Evolutionary conservation across 208 protist genomes (phyloP), one percentile per base, ranked within the genome.

Genomic region (Blastocrithidia nonstop): DNA sequence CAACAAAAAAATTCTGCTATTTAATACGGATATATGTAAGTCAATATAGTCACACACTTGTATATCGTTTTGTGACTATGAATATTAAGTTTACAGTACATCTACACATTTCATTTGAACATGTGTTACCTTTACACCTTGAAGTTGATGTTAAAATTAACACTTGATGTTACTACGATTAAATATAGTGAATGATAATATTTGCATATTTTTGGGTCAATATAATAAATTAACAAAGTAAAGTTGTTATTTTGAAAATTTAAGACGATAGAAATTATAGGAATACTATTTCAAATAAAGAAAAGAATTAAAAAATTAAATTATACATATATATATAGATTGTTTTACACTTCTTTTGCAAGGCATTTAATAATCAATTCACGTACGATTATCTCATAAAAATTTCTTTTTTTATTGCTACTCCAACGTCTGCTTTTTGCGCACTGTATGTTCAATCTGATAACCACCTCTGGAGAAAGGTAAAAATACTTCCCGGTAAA

Each of bases 381-480:
- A 3, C 5, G 15, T 13, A 42, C n/a, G 13, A n/a, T 42, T 9
- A 28, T 3, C 15, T 13, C 28, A 13, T 32, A 42, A 2, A 42
- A 32, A 7, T 42, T 15, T 32, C 3, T 13, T 42, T n/a, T n/a
- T n/a, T n/a, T n/a, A n/a, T n/a, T n/a, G n/a, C n/a, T n/a, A n/a
- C n/a, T n/a, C n/a, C n/a, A n/a, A n/a, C n/a, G n/a, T n/a, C n/a
- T n/a, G n/a, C n/a, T n/a, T n/a, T 66, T 57, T 93, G 72, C 9
- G 77, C 71, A 46, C 71, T 88, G 64, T 89, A 93, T 3, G 58
- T 69, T 80, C 84, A 93, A 16, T 58, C 63, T 1, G 75, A 82
- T 7, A 93, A 61, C 84, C 84, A 93, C 13, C 55, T 22, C 54
- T 93, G 84, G 35, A 64, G 56, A 21, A 67, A 39, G 9, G 26